phyloP scores from a whole-genome alignment of 192 early-diverging fungal genomes.

The Chytriomyces sp. region DNA sequence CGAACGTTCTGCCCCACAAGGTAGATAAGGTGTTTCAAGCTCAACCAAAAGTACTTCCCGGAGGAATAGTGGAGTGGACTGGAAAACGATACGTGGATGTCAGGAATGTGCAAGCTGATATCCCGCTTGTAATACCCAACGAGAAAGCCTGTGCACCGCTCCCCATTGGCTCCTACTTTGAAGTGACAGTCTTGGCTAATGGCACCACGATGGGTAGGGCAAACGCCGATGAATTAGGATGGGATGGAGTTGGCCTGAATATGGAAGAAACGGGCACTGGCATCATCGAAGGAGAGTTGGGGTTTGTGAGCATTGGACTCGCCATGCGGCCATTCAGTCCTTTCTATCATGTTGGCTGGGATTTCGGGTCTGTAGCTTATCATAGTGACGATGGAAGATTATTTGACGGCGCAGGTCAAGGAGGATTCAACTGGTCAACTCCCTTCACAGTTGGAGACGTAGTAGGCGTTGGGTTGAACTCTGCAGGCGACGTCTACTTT shows the following conservation, averaged over 20 bases:
- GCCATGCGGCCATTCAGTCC: slow-evolving; percentile 41
- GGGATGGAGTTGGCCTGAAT: neutral
- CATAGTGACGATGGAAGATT: slow-evolving; percentile 53
- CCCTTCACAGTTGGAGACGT: slow-evolving; percentile 33
- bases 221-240: neutral
- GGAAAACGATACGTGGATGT: neutral
- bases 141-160: neutral
- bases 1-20: neutral
- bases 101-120: neutral
- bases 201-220: neutral
- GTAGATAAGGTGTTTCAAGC: neutral
- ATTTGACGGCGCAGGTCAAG: slow-evolving; percentile 37
- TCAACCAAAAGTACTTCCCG: neutral
- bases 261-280: neutral
- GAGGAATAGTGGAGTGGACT: neutral
- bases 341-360: slow-evolving; percentile 54
- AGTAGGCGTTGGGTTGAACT: slow-evolving; percentile 32
- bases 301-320: slow-evolving; percentile 48
- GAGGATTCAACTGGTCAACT: slow-evolving; percentile 16
- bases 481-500: slow-evolving; percentile 21
- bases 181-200: slow-evolving; percentile 30
- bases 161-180: slow-evolving; percentile 32
- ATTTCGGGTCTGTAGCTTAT: slow-evolving; percentile 39
- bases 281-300: neutral
- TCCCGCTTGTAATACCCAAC: neutral